Percentiles rank a stretch among this genome's conserved stretches.
phyloP scores from a whole-genome alignment of 495 filamentous ascomycete genomes.

The Wilcoxina mikolae region DNA sequence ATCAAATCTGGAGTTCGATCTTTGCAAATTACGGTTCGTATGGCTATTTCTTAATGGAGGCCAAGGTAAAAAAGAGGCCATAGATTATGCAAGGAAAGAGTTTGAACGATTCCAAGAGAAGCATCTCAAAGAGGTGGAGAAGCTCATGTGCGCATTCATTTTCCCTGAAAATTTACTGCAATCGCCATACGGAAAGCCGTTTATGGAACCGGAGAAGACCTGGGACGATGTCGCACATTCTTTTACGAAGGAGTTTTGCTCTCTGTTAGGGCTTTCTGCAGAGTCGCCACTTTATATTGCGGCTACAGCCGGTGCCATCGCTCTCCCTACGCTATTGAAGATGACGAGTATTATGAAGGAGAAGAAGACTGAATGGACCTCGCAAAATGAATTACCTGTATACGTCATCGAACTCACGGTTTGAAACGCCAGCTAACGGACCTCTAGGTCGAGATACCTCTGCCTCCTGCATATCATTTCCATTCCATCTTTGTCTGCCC shows the following conservation, averaged over 20 bases:
- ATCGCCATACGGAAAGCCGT: conserved; percentile 63
- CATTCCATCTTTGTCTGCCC: conserved; percentile 97
- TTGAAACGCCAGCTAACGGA: conserved; percentile 8
- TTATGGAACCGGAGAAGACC: conserved; percentile 48
- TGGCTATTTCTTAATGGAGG: conserved; percentile 52
- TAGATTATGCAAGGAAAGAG: conserved; percentile 54
- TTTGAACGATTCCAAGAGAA: conserved; percentile 53
- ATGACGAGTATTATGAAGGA: conserved; percentile 66
- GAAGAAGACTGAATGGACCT: conserved; percentile 89
- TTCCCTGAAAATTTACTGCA: conserved; percentile 43
- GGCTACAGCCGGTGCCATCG: conserved; percentile 78
- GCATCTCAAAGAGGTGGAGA: conserved; percentile 59
- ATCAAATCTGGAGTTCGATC: conserved; percentile 87
- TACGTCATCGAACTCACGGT: conserved; percentile 5
- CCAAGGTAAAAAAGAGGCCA: conserved; percentile 36
- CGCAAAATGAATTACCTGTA: conserved; percentile 73
- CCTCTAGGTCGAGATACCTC: conserved; percentile 62
- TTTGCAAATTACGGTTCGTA: conserved; percentile 72
- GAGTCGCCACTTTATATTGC: conserved; percentile 85
- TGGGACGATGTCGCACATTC: conserved; percentile 69
- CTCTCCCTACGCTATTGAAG: conserved; percentile 71
- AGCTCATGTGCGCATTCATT: conserved; percentile 61
- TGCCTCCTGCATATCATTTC: conserved; percentile 76
- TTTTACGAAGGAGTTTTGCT: conserved; percentile 91
- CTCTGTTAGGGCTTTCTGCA: conserved; percentile 71